Conservation (phyloP, 441 rosid genomes). For the Codiaeum variegatum region DNA sequence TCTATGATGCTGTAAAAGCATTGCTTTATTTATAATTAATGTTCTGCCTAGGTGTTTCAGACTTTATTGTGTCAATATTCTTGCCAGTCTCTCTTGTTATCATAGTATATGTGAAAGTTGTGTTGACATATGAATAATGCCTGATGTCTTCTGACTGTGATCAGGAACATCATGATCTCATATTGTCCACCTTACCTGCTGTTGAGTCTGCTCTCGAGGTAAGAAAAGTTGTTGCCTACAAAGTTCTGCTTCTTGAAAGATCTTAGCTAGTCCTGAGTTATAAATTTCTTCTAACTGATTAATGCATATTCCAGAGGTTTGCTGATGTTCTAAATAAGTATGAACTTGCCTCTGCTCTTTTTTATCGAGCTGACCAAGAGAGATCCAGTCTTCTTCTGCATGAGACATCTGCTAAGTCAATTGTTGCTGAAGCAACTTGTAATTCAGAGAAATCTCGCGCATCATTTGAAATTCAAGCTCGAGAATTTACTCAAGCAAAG, state of each 20-base stretch:
- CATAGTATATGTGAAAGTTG: constrained; percentile 20
- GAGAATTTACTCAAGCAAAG: constrained; percentile 85
- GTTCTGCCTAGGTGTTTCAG: background rate
- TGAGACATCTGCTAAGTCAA: constrained; percentile 85
- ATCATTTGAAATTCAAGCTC: constrained; percentile 77
- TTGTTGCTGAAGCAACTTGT: constrained; percentile 82
- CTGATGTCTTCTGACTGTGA: constrained; percentile 23
- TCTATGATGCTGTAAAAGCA: constrained; percentile 5
- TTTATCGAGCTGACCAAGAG: constrained; percentile 87
- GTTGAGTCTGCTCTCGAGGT: constrained; percentile 88
- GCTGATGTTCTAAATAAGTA: constrained; percentile 67
- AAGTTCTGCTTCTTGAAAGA: constrained; percentile 20
- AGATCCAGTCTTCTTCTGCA: constrained; percentile 65
- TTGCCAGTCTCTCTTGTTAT: constrained; percentile 6
- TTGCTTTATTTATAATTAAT: constrained; percentile 12
- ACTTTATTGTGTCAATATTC: constrained; percentile 10
- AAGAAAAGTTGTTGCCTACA: constrained; percentile 28
- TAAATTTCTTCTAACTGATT: constrained; percentile 24
- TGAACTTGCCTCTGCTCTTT: constrained; percentile 72
- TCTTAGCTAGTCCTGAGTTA: constrained; percentile 22
- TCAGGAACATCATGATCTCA: constrained; percentile 96
- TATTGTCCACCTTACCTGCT: constrained; percentile 75
- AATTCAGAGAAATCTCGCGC: constrained; percentile 61
- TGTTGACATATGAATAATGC: constrained; percentile 16
- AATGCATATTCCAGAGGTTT: constrained; percentile 62